Percentiles rank a stretch among this genome's conserved stretches.
Evolutionary conservation across 192 early-diverging fungal genomes (phyloP).

Genomic region (Coemansia sp.): DNA sequence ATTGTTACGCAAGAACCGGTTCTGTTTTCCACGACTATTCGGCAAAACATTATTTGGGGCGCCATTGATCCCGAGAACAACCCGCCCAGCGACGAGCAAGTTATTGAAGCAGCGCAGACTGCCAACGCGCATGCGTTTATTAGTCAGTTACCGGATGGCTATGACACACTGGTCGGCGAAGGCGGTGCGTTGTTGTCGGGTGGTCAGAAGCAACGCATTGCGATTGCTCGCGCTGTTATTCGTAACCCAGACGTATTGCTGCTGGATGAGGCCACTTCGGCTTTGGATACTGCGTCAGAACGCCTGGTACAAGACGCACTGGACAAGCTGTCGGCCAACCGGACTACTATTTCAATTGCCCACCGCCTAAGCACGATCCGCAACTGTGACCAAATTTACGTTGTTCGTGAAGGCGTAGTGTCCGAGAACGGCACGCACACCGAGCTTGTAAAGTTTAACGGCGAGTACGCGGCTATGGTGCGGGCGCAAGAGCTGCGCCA

Average conservation of each 20-base stretch:
- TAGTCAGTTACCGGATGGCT: conserved; percentile 63
- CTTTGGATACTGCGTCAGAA: conserved; percentile 79
- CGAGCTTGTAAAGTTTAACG: conserved; percentile 63
- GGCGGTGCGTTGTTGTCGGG: conserved; percentile 75
- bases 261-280: conserved; percentile 86
- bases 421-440: conserved; percentile 76
- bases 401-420: background rate
- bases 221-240: conserved; percentile 88
- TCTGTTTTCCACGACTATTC: conserved; percentile 73
- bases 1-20: conserved; percentile 90
- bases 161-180: conserved; percentile 87
- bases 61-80: conserved; percentile 54
- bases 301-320: conserved; percentile 78
- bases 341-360: conserved; percentile 42
- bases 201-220: conserved; percentile 94
- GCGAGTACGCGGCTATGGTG: conserved; percentile 58
- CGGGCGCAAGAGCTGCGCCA: conserved; percentile 82
- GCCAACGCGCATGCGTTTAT: conserved; percentile 79
- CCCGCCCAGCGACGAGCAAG: conserved; percentile 68
- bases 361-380: conserved; percentile 66
- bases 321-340: conserved; percentile 65
- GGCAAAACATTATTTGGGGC: conserved; percentile 78
- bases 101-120: conserved; percentile 60
- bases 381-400: background rate
- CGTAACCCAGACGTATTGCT: conserved; percentile 83